Percentiles rank a stretch among this genome's conserved stretches.
Evolutionary conservation across 768 basidiomycete genomes (phyloP).

Genomic region (Lepiota brunneoincarnata): DNA sequence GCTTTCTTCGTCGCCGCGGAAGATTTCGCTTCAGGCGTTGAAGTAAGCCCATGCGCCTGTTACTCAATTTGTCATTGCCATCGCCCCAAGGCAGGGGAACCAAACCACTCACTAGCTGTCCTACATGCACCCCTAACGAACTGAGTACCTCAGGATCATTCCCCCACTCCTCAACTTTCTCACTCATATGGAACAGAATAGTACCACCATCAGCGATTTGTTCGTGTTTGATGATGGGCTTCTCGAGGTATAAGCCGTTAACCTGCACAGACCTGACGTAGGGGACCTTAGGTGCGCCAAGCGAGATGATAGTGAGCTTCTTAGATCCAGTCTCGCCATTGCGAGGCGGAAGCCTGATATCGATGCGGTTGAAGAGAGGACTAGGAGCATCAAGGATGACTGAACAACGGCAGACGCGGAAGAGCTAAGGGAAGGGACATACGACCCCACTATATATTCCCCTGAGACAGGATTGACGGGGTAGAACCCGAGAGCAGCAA

Average conservation of each 20-base stretch:
- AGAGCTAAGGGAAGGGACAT: conserved; percentile 18
- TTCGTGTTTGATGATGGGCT: conserved; percentile 57
- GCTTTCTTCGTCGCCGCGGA: not conserved
- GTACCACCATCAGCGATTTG: conserved; percentile 52
- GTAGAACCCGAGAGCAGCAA: conserved; percentile 80
- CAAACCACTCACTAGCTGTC: not conserved
- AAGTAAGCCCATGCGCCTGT: not conserved
- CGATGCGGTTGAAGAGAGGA: conserved; percentile 50
- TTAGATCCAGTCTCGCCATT: conserved; percentile 14
- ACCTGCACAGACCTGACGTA: conserved; percentile 60
- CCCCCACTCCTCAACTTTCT: conserved; percentile 30
- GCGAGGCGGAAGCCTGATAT: conserved; percentile 42
- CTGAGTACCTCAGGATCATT: conserved; percentile 23
- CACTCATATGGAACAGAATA: conserved; percentile 65
- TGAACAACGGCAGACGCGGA: not conserved
- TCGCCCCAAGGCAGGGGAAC: not conserved
- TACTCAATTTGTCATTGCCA: not conserved
- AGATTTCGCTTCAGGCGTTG: not conserved
- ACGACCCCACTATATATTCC: conserved; percentile 76
- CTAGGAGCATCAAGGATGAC: conserved; percentile 21
- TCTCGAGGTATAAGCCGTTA: conserved; percentile 41
- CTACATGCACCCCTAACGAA: conserved; percentile 5
- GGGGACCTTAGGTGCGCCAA: conserved; percentile 52
- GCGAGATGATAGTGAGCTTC: conserved; percentile 48
- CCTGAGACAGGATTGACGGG: conserved; percentile 79